Evolutionary conservation across 257 asterid genomes (phyloP).

Genomic region (Scutellaria galericulata): DNA sequence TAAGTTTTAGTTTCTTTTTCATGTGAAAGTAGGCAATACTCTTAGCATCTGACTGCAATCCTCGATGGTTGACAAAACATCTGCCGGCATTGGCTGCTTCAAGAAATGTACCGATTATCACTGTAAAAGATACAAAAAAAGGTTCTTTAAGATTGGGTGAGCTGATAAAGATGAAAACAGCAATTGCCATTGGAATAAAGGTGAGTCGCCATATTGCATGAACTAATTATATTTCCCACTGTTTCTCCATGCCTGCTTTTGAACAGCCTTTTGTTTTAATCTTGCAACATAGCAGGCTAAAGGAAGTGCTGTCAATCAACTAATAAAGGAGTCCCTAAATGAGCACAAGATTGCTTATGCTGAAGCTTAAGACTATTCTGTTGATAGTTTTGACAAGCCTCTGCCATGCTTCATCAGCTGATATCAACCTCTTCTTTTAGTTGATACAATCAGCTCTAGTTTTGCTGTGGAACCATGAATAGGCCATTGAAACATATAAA

Average conservation of each 20-base stretch:
- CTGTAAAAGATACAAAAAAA: conserved; percentile 62
- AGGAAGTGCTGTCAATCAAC: conserved; percentile 59
- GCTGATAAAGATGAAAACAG: conserved; percentile 75
- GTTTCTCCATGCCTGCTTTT: not conserved
- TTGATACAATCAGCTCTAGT: too few species aligned
- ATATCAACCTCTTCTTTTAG: too few species aligned
- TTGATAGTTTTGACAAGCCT: not conserved
- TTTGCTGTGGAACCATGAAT: too few species aligned
- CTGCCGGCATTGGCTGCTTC: conserved; percentile 73
- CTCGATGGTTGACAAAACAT: conserved; percentile 82
- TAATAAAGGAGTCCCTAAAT: conserved; percentile 42
- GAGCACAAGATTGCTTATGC: conserved; percentile 27
- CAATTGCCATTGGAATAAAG: conserved; percentile 86
- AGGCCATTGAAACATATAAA: too few species aligned
- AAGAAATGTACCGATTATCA: conserved; percentile 69
- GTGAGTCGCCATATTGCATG: conserved; percentile 34
- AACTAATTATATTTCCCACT: not conserved
- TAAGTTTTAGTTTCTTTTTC: conserved; percentile 3
- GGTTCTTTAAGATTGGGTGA: conserved; percentile 86
- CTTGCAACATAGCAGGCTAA: conserved; percentile 52
- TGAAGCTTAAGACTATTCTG: conserved; percentile 24
- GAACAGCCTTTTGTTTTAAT: not conserved
- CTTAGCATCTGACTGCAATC: conserved; percentile 80
- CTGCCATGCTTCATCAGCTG: not conserved
- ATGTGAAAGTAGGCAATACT: conserved; percentile 60